Evolutionary conservation across 352 stramenopile species (phyloP).

Genomic region (Globisporangium middletonii): DNA sequence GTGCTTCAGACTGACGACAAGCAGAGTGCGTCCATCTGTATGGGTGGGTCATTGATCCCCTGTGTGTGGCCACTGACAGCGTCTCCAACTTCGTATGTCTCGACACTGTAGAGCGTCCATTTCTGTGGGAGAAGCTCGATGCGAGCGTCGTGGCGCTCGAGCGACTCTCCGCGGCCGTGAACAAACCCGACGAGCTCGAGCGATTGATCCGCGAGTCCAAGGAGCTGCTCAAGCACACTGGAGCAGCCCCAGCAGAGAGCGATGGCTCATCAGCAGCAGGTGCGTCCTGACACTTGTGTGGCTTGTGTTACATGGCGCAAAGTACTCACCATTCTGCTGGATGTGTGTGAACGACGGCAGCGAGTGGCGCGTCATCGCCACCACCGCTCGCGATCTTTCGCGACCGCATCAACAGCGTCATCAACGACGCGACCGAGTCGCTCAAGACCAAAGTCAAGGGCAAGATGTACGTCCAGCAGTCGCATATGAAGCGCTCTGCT

Average conservation of each 20-base stretch:
- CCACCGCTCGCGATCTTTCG: conserved; percentile 33
- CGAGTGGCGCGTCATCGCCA: not conserved
- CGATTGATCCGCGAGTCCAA: conserved; percentile 46
- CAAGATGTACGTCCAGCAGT: conserved; percentile 39
- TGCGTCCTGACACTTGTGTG: conserved; percentile 2
- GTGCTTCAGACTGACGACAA: conserved; percentile 43
- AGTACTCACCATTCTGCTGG: no score
- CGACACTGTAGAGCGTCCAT: conserved; percentile 9
- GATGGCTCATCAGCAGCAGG: not conserved
- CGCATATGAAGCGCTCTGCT: no score
- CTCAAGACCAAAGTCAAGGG: conserved; percentile 41
- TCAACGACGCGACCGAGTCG: conserved; percentile 35
- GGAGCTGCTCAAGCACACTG: conserved; percentile 29
- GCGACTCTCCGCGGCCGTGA: conserved; percentile 32
- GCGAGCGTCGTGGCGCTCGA: conserved; percentile 45
- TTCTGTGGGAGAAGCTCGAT: conserved; percentile 56
- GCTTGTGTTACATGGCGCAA: no score
- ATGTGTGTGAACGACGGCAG: no score
- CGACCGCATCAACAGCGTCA: conserved; percentile 41
- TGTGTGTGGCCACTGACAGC: no score
- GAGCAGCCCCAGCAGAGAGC: not conserved
- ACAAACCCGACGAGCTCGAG: conserved; percentile 56
- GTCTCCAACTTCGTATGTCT: not conserved
- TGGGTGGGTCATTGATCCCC: no score
- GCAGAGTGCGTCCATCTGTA: conserved; percentile 10